Percentiles rank a stretch among this genome's conserved stretches.
These are phyloP conservation scores for Hyaloperonospora arabidopsidis DNA, from an alignment of 352 stramenopile species.

Conservation along the genomic window DNA sequence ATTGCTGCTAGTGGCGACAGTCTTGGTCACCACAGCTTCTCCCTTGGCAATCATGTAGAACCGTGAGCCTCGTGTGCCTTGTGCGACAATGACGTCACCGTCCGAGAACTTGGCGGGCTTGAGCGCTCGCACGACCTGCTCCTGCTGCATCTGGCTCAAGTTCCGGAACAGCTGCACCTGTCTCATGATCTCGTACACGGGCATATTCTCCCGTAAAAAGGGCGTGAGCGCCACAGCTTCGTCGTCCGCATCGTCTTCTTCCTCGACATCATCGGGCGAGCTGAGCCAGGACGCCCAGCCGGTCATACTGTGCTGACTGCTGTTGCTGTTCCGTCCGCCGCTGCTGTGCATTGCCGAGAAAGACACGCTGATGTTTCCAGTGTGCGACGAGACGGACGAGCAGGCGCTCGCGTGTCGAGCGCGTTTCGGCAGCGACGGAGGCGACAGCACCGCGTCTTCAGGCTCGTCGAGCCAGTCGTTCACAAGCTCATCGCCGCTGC, in stretches of 20 bases:
- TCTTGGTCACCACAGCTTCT: conserved; percentile 82
- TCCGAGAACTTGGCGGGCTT: conserved; percentile 82
- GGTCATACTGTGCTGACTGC: conserved; percentile 52
- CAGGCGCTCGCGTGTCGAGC: conserved; percentile 34
- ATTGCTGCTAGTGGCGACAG: conserved; percentile 26
- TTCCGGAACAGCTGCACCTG: conserved; percentile 85
- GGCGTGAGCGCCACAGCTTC: conserved; percentile 58
- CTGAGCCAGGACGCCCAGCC: conserved; percentile 60
- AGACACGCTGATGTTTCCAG: conserved; percentile 27
- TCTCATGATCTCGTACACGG: conserved; percentile 83
- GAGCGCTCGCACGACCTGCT: conserved; percentile 78
- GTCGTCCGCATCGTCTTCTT: conserved; percentile 61
- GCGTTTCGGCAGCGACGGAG: conserved; percentile 26
- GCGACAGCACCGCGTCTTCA: conserved; percentile 50
- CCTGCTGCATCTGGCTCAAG: conserved; percentile 80
- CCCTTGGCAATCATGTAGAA: conserved; percentile 90
- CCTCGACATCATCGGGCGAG: conserved; percentile 51
- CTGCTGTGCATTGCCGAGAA: conserved; percentile 33
- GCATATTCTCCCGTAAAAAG: conserved; percentile 79
- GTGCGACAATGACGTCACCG: conserved; percentile 78
- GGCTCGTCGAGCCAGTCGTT: conserved; percentile 76
- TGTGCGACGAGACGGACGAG: conserved; percentile 47
- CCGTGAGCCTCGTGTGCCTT: conserved; percentile 71
- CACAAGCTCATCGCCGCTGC: conserved; percentile 46
- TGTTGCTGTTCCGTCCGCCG: conserved; percentile 36